Evolutionary conservation across 1,284 basidiomycete species (phyloP).

Genomic region (Pisolithus thermaeus): DNA sequence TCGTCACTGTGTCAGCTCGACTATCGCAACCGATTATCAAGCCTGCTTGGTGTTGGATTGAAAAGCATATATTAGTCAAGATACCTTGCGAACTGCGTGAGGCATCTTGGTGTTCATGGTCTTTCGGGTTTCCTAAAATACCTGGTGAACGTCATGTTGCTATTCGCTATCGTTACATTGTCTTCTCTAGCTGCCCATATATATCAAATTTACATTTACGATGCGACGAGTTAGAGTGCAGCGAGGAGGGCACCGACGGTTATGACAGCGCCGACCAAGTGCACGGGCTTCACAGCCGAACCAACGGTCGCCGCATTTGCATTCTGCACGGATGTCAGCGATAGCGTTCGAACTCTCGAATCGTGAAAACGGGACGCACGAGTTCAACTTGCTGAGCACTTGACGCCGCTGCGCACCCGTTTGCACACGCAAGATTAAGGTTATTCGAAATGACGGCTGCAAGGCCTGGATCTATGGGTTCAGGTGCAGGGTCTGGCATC

Average conservation of each 20-base stretch:
- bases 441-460: constrained; percentile 18
- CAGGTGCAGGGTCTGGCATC: constrained; percentile 12
- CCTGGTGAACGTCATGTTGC: too few species aligned
- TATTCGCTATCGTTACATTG: too few species aligned
- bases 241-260: constrained; percentile 18
- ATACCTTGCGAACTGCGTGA: too few species aligned
- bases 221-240: constrained; percentile 5
- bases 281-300: constrained; percentile 12
- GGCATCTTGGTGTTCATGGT: too few species aligned
- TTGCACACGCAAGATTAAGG: constrained; percentile 17
- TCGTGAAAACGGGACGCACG: constrained; percentile 8
- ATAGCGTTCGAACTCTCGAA: background rate
- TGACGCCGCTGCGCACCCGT: constrained; percentile 19
- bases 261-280: constrained; percentile 17
- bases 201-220: background rate
- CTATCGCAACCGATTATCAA: too few species aligned
- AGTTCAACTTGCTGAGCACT: constrained; percentile 14
- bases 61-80: too few species aligned
- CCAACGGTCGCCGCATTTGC: constrained; percentile 15
- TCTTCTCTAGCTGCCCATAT: background rate
- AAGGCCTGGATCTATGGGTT: constrained; percentile 16
- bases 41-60: too few species aligned
- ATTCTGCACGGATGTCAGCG: constrained; percentile 11
- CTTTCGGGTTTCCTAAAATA: too few species aligned
- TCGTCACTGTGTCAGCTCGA: too few species aligned